Base-by-base conservation (phyloP, 306 rosid genomes). In the Abrus pulchellus region DNA sequence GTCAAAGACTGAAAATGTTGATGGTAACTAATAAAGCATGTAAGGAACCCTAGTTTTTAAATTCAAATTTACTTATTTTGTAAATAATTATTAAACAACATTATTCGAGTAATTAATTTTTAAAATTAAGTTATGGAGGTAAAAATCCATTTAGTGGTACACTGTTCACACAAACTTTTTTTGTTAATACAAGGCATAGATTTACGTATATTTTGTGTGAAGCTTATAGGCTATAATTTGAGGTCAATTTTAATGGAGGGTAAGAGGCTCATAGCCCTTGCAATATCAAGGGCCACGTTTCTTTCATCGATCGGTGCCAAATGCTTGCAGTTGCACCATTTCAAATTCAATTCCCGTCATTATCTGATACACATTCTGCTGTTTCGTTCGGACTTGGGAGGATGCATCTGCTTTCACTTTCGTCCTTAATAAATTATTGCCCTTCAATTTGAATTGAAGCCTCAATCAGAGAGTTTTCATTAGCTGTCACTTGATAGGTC, bases 401-500 rank as follows among this genome's bases (percentile, higher is more conserved):
- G 36, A 5, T 72, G 72, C 10, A 64, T 43, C 48, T 28, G 10
- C 67, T 30, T 62, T 84, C 82, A 3, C 79, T 55, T 62, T 74
- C 75, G 54, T 45, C 43, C 7, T 67, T 29, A 28, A 34, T 13
- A 9, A 61, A 61, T 76, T 49, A 60, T 82, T 76, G 32, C 62
- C 52, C 74, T 62, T 80, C 67, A 44, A 64, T 80, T 53, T 64
- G 33, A 73, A 80, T 73, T 53, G 60, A 64, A 63, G 43, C 45
- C 63, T 74, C 74, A 81, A 66, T 74, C 44, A 75, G 20, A 81
- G 75, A 57, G 45, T 74, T 75, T 12, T 29, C 60, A 67, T 13
- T 67, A 82, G 77, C 72, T 82, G 85, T 75, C 81, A 75, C 8
- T 36, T 47, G 72, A 45, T 29, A 68, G 67, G 71, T 74, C 70